Percentiles rank a stretch among this genome's conserved stretches.
phyloP scores from a whole-genome alignment of 176 grass and related monocot genomes.

The Triticum dicoccoides region DNA sequence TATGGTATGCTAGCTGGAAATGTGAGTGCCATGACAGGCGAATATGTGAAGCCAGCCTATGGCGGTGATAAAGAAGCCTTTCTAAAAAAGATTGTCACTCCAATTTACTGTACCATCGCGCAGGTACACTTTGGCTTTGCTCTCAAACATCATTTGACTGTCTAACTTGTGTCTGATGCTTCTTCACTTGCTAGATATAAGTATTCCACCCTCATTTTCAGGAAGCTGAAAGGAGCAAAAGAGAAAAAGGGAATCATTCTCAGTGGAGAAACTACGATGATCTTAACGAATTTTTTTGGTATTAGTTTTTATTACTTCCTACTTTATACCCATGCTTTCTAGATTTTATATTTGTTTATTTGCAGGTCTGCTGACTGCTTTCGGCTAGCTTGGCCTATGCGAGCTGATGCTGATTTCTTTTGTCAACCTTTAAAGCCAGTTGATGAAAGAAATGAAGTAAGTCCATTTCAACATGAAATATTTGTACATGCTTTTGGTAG shows the following conservation, averaged over 20 bases:
- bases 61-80: constrained; percentile 96
- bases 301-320: constrained; percentile 9
- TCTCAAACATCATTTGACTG: constrained; percentile 22
- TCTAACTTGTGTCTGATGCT: constrained; percentile 25
- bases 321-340: neutral
- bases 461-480: neutral
- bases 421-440: constrained; percentile 35
- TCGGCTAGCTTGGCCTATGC: constrained; percentile 89
- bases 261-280: constrained; percentile 93
- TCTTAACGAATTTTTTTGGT: constrained; percentile 92
- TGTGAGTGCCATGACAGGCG: constrained; percentile 86
- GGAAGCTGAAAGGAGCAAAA: constrained; percentile 77
- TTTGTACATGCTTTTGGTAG: neutral
- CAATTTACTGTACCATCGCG: constrained; percentile 76
- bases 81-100: constrained; percentile 81
- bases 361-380: constrained; percentile 86
- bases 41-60: constrained; percentile 88
- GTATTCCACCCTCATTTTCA: constrained; percentile 23
- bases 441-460: constrained; percentile 67
- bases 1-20: constrained; percentile 87
- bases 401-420: constrained; percentile 91
- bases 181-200: constrained; percentile 19
- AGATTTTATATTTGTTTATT: constrained; percentile 36
- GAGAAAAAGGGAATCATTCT: constrained; percentile 62
- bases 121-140: constrained; percentile 41